Percentiles rank a stretch among this genome's conserved stretches.
phyloP scores from a whole-genome alignment of 129 eudicot genomes.

The Smallanthus sonchifolius region DNA sequence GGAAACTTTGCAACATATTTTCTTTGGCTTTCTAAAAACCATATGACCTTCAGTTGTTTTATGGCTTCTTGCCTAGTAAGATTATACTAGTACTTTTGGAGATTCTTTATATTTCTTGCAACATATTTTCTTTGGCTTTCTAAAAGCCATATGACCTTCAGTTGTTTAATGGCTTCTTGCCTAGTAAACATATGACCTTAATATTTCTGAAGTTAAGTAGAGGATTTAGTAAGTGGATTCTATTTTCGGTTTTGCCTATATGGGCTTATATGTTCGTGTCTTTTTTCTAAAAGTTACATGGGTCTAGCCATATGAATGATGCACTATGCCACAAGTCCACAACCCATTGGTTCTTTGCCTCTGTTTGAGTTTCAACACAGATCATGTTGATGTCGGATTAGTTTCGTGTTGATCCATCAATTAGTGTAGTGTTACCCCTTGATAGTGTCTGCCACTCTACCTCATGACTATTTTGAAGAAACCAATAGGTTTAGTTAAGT shows the following conservation, averaged over 20 bases:
- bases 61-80: slow-evolving; percentile 3
- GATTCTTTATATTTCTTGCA: neutral
- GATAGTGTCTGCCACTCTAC: neutral
- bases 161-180: neutral
- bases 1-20: neutral
- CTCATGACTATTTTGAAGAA: neutral
- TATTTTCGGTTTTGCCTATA: neutral
- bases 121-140: neutral
- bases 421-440: neutral
- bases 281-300: neutral
- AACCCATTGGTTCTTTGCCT: neutral
- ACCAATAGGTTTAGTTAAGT: neutral
- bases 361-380: neutral
- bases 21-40: neutral
- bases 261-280: neutral
- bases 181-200: neutral
- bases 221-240: neutral
- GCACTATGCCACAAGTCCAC: neutral
- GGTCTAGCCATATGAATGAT: slow-evolving; percentile 2
- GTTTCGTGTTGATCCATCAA: neutral
- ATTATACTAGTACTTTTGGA: neutral
- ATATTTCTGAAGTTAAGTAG: neutral
- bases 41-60: neutral
- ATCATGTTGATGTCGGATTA: neutral
- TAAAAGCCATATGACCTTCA: neutral